Evolutionary conservation across 805 yeast species (phyloP).

Genomic region (Kluyveromyces siamensis): DNA sequence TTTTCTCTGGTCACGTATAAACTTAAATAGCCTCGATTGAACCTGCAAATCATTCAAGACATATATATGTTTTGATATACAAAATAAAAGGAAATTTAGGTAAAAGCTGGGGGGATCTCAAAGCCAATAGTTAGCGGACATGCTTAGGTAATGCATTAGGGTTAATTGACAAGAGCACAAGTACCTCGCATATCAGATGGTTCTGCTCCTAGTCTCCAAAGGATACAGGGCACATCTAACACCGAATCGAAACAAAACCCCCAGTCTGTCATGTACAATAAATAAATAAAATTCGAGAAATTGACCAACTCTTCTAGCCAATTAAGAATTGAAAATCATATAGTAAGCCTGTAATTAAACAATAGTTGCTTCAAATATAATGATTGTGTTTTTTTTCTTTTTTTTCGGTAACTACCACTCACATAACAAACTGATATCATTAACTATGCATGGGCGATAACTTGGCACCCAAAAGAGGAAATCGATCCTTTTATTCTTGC

Average conservation of each 20-base stretch:
- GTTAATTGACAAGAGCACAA: not conserved
- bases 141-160: not conserved
- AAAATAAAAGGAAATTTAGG: not conserved
- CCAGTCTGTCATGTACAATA: not conserved
- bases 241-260: not conserved
- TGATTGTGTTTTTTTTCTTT: not conserved
- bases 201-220: not conserved
- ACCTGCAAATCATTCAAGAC: not conserved
- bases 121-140: not conserved
- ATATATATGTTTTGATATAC: not conserved
- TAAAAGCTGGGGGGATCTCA: not conserved
- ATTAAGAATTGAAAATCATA: not conserved
- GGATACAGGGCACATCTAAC: not conserved
- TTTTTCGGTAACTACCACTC: not conserved
- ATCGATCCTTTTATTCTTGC: constrained; percentile 1
- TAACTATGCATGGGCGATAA: not conserved
- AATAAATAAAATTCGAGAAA: not conserved
- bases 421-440: constrained; percentile 6
- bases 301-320: not conserved
- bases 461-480: not conserved
- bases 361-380: not conserved
- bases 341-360: not conserved
- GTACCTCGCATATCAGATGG: no score
- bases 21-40: not conserved
- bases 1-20: not conserved